phyloP scores from a whole-genome alignment of 2,329 filamentous ascomycete genomes.

The Amphichorda felina region DNA sequence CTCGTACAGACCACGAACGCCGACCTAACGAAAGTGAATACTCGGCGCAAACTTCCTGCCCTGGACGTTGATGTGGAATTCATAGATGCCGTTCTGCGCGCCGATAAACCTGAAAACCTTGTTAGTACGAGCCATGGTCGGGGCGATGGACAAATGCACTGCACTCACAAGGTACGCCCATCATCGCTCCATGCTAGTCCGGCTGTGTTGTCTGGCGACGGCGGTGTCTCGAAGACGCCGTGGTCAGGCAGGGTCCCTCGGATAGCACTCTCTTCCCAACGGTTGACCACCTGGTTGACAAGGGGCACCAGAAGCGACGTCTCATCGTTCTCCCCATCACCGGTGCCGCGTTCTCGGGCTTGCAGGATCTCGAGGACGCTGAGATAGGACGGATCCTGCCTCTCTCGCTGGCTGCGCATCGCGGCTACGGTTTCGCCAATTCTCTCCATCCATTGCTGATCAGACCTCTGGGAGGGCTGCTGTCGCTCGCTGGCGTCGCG shows the following conservation, averaged over 20 bases:
- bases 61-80: conserved; percentile 55
- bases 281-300: conserved; percentile 22
- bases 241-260: conserved; percentile 22
- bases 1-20: no score
- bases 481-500: conserved; percentile 14
- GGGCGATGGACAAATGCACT: neutral
- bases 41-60: conserved; percentile 48
- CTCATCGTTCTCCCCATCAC: conserved; percentile 21
- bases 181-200: conserved; percentile 52
- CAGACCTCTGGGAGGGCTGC: conserved; percentile 10
- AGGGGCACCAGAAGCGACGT: conserved; percentile 22
- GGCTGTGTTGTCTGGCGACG: conserved; percentile 45
- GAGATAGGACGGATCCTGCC: conserved; percentile 22
- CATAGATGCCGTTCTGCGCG: conserved; percentile 64
- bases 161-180: conserved; percentile 44
- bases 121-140: conserved; percentile 8
- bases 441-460: conserved; percentile 20
- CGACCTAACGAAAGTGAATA: conserved; percentile 37
- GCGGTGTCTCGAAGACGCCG: conserved; percentile 27
- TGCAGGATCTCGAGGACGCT: conserved; percentile 25
- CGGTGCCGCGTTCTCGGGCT: conserved; percentile 14
- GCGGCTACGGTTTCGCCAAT: conserved; percentile 22
- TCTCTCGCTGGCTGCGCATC: conserved; percentile 21
- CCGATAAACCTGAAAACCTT: conserved; percentile 40
- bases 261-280: conserved; percentile 25